Base-by-base conservation (phyloP, 1,139 yeast genomes). In the Scheffersomyces segobiensis region DNA sequence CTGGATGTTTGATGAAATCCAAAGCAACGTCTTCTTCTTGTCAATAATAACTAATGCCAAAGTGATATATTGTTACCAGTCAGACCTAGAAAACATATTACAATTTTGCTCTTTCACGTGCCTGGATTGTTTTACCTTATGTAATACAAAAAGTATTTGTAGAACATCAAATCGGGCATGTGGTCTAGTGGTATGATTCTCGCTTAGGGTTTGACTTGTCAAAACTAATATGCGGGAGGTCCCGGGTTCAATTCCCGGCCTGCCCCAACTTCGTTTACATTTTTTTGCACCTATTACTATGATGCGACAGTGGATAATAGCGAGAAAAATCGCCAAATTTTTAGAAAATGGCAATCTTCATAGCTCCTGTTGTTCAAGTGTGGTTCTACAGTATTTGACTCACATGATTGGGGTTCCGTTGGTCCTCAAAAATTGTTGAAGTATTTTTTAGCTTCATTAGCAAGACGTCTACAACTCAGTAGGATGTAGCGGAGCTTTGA, bases 211-310 rank as follows among this genome's bases (percentile, higher is more conserved):
- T 51, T 52, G 49, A 39, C 24, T 24, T 47, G 46, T 20, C 50
- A 49, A 53, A 49, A 24, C 63, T 59, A 59, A 51, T 48, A 56
- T 71, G 75, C 74, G 75, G 71, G 74, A 71, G 75, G 76, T 71
- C 75, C 76, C 64, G 77, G 76, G 77, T 73, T 73, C 77, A 71
- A 73, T 73, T 71, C 76, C 75, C 75, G 65, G 76, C 75, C 64
- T 65, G 73, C 75, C 75, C 75, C 75, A 19, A 55, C 42, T 32
- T 10, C 17, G 42, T 32, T 57, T 57, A 54, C 57, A 60, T 62
- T 62, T 67, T 57, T 48, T 48, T 48, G 50, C 24, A 12, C 17
- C 50, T 17, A 48, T 20, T 20, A 14, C 2, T 14, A 32, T 12
- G 1, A 2, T 32, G 12, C 12, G 17, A 4, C 7, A 12, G 42